Evolutionary conservation across 148 eudicot species (phyloP).

Genomic region (Chenopodium quinoa): DNA sequence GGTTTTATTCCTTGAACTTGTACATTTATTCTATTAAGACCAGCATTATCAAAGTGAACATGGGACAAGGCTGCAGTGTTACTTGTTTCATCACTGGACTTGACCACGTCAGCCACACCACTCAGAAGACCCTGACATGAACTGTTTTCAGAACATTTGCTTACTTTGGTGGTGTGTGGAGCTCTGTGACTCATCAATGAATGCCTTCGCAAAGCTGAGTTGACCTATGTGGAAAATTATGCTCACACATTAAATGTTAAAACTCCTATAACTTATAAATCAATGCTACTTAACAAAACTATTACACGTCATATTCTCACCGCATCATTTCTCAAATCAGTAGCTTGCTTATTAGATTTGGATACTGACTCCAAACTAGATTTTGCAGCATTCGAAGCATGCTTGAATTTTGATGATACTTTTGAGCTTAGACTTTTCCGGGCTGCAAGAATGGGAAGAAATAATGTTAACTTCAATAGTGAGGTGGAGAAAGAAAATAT

Average conservation of each 20-base stretch:
- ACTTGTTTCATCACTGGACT: constrained; percentile 28
- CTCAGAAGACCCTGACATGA: constrained; percentile 28
- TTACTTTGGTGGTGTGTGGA: constrained; percentile 21
- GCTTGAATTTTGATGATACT: constrained; percentile 33
- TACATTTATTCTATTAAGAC: constrained; percentile 19
- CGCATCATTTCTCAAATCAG: constrained; percentile 36
- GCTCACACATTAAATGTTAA: neutral
- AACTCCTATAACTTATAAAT: neutral
- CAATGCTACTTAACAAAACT: neutral
- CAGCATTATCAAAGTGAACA: constrained; percentile 21
- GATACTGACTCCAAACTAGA: constrained; percentile 26
- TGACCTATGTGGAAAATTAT: constrained; percentile 28
- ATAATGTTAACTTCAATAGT: neutral
- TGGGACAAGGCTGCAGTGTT: constrained; percentile 27
- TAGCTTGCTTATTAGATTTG: constrained; percentile 36
- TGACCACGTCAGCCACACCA: constrained; percentile 25
- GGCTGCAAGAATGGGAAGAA: constrained; percentile 37
- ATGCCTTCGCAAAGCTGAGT: constrained; percentile 22
- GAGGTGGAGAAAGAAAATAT: neutral
- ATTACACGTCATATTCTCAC: constrained; percentile 38
- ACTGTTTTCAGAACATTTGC: constrained; percentile 31
- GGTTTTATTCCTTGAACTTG: constrained; percentile 50
- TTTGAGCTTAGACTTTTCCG: constrained; percentile 38
- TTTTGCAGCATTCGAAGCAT: constrained; percentile 37
- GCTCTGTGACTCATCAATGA: constrained; percentile 31